These are phyloP conservation scores for Eucalyptus sideroxylon DNA, from an alignment of 345 rosid species.

Conservation along the genomic window DNA sequence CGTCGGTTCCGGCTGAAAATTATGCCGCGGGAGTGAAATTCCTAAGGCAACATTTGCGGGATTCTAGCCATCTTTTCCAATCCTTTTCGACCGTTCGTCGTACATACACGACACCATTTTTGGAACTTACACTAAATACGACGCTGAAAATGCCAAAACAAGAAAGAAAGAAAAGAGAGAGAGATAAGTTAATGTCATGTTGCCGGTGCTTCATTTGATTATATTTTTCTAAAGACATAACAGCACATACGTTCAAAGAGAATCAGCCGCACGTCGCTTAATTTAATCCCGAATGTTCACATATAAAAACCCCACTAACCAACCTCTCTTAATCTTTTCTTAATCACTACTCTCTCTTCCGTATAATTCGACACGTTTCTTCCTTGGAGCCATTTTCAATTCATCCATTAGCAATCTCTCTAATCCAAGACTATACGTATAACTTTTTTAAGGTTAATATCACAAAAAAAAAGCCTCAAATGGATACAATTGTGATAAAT, in stretches of 20 bases:
- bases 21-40: not conserved
- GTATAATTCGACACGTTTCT: not conserved
- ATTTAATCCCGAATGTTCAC: not conserved
- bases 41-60: not conserved
- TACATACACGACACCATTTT: not conserved
- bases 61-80: not conserved
- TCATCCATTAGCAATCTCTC: not conserved
- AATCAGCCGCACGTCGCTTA: not conserved
- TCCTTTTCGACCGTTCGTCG: not conserved
- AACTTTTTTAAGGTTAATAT: not conserved
- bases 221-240: not conserved
- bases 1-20: not conserved
- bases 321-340: not conserved
- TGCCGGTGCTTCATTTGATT: not conserved
- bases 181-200: not conserved
- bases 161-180: not conserved
- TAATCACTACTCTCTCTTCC: not conserved
- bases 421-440: not conserved
- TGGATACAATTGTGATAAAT: too few species aligned
- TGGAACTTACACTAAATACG: not conserved
- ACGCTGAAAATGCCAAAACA: not conserved
- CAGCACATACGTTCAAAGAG: not conserved
- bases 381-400: not conserved
- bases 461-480: too few species aligned
- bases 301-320: not conserved